Evolutionary conservation across 257 asterid genomes (phyloP).

Genomic region (Echites panduratus): DNA sequence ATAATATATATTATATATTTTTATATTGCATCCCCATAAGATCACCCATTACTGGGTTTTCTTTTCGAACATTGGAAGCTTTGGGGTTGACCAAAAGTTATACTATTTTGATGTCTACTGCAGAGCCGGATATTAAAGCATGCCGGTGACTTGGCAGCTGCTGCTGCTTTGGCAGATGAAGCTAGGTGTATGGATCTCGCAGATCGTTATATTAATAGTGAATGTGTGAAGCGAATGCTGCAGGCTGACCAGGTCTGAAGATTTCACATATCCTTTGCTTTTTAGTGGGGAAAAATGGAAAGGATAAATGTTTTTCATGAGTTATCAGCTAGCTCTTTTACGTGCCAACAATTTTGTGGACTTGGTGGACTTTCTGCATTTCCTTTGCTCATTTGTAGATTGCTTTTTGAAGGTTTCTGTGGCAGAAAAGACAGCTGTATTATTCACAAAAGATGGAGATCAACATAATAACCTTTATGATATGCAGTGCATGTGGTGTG

Average conservation of each 20-base stretch:
- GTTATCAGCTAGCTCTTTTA: background rate
- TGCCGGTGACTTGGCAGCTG: constrained; percentile 84
- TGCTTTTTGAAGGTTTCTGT: constrained; percentile 54
- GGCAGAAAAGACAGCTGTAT: constrained; percentile 91
- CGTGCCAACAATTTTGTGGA: background rate
- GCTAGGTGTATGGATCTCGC: constrained; percentile 99
- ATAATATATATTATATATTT: too few species aligned
- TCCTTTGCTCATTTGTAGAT: constrained; percentile 14
- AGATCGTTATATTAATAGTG: constrained; percentile 94
- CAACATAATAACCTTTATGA: constrained; percentile 94
- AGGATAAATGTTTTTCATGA: background rate
- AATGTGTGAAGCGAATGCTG: constrained; percentile 96
- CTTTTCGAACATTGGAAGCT: background rate
- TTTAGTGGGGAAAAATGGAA: background rate
- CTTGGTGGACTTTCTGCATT: constrained; percentile 2
- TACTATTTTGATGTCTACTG: constrained; percentile 21
- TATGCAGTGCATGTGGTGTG: constrained; percentile 99
- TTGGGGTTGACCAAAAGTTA: background rate
- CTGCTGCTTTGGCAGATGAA: constrained; percentile 96
- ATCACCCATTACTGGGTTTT: background rate
- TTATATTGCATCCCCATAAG: background rate
- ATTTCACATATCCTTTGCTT: constrained; percentile 1
- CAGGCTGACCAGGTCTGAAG: constrained; percentile 89
- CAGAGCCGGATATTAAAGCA: constrained; percentile 97
- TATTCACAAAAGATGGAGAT: constrained; percentile 98